Evolutionary conservation across 1,139 yeast genomes (phyloP), one percentile per base, ranked within the genome.

Genomic region (Suhomyces bokatorum): DNA sequence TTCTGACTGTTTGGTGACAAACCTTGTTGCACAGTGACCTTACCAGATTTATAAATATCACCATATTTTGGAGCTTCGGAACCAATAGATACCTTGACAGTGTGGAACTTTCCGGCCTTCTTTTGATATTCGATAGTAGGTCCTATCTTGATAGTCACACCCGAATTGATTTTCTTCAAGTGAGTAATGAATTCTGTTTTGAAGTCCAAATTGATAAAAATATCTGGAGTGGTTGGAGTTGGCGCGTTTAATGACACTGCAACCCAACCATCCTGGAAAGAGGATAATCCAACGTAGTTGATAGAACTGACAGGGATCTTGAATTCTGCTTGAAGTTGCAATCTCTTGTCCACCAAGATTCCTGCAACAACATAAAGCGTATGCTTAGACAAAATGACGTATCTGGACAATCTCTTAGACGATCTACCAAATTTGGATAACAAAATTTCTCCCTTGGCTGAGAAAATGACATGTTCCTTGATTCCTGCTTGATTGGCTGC

Each of bases 341-440:
- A 78, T 51, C 89, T 82, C 50, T 87, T 84, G 46, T 91, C 90
- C 39, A 85, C 75, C 50, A 88, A 75, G 10, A 73, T 77, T 58
- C 88, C 95, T 0, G 85, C 85, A 49, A 95, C 70, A 32, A 93
- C 77, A 60, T 83, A 84, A 29, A 95, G 74, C 13, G 73, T 69
- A 10, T 75, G 62, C 32, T 72, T 73, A 0, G 96, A 87, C 49
- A 93, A 67, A 36, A 95, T 69, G 51, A 89, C 81, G 4, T 86
- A 78, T 52, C 95, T 80, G 33, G 86, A 83, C 46, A 87, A 63
- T 51, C 97, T 75, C 57, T 81, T 82, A 5, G 97, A 87, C 1
- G 98, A 90, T 55, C 99, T 78, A 47, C 99, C 99, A 64, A 93
- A 89, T 59, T 93, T 93, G 13, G 96, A 77, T 52, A 80, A 81